These are phyloP conservation scores for Calycina herbarum DNA, from an alignment of 2,329 filamentous ascomycete species.

Conservation along the genomic window DNA sequence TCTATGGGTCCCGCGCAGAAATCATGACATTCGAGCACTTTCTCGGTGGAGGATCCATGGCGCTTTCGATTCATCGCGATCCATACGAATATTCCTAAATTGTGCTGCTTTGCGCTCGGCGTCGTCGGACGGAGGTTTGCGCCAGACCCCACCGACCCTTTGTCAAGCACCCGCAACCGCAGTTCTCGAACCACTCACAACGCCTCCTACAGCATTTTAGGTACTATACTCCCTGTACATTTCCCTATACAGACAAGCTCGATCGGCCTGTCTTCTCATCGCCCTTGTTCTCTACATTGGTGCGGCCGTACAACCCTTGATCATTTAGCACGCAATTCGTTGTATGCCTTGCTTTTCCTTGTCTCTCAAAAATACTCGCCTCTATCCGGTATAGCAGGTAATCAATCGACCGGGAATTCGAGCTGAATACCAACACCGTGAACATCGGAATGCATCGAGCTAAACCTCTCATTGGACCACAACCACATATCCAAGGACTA, in stretches of 20 bases:
- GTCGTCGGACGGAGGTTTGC: slow-evolving; percentile 18
- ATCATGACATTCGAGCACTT: slow-evolving; percentile 9
- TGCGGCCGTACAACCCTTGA: background rate
- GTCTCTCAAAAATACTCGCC: background rate
- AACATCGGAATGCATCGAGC: background rate
- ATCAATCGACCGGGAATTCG: slow-evolving; percentile 1
- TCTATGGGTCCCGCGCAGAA: background rate
- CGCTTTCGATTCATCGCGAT: background rate
- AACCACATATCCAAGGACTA: background rate
- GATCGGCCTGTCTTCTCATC: background rate
- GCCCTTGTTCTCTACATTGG: background rate
- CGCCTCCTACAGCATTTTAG: background rate
- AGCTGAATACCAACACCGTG: background rate
- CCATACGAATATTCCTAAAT: background rate
- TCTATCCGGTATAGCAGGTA: background rate
- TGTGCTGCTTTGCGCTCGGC: slow-evolving; percentile 13
- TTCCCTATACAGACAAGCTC: slow-evolving; percentile 1
- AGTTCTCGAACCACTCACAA: background rate
- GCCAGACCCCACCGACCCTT: background rate
- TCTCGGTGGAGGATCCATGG: background rate
- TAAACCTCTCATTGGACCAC: background rate
- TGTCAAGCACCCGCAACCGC: background rate
- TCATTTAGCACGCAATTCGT: background rate
- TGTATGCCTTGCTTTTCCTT: background rate
- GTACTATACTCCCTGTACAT: slow-evolving; percentile 12